Evolutionary conservation across 1,284 basidiomycete genomes (phyloP).

Genomic region (Leccinum huronense): DNA sequence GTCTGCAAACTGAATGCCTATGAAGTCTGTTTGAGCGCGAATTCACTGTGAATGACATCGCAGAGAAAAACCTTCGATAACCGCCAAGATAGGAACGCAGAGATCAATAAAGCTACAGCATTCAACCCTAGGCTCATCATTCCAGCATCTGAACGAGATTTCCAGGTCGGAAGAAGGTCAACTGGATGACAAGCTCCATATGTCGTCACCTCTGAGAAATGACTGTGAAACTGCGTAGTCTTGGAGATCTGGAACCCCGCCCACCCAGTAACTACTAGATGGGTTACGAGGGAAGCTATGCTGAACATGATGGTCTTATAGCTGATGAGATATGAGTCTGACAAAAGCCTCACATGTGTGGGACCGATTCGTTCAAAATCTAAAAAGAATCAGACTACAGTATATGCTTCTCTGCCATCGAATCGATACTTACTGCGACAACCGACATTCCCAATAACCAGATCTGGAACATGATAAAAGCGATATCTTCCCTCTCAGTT

Average conservation of each 20-base stretch:
- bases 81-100: conserved; percentile 67
- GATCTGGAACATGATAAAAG: conserved; percentile 74
- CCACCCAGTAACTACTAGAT: conserved; percentile 70
- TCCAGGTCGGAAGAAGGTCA: conserved; percentile 57
- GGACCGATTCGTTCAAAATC: conserved; percentile 77
- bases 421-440: conserved; percentile 48
- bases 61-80: conserved; percentile 57
- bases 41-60: not conserved
- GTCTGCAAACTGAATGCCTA: conserved; percentile 81
- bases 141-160: conserved; percentile 53
- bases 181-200: conserved; percentile 60
- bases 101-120: conserved; percentile 55
- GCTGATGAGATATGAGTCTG: not conserved
- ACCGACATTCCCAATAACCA: conserved; percentile 80
- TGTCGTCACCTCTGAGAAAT: conserved; percentile 58
- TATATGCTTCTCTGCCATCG: not conserved
- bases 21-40: not conserved
- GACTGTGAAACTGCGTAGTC: conserved; percentile 54
- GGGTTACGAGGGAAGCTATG: conserved; percentile 67
- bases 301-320: conserved; percentile 23
- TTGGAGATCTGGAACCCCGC: conserved; percentile 60
- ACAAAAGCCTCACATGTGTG: conserved; percentile 53
- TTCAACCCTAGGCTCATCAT: conserved; percentile 67
- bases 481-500: conserved; percentile 73
- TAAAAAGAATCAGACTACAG: conserved; percentile 7